Evolutionary conservation across 2,329 filamentous ascomycete species (phyloP).

Genomic region (Arthroderma sp.): DNA sequence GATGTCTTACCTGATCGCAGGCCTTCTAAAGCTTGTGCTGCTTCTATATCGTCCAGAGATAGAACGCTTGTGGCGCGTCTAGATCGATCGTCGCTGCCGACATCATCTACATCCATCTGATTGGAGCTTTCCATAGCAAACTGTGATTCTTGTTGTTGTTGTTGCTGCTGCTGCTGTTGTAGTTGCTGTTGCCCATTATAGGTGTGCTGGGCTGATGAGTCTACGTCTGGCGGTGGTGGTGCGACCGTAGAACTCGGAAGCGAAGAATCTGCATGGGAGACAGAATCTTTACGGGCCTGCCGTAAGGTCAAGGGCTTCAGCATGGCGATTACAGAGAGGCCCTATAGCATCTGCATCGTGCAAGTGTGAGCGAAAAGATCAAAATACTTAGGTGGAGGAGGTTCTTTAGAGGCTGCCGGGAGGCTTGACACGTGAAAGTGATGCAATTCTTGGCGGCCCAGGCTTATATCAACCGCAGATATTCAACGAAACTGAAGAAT

Average conservation of each 20-base stretch:
- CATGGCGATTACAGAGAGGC: too few species aligned
- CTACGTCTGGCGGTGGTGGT: not conserved
- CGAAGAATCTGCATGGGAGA: too few species aligned
- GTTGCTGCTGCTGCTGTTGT: not conserved
- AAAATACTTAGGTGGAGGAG: too few species aligned
- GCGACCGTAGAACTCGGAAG: not conserved
- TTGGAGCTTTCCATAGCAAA: constrained; percentile 6
- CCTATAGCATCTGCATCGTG: too few species aligned
- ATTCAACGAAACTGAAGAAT: too few species aligned
- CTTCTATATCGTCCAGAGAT: constrained; percentile 40
- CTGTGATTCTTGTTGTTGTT: not conserved
- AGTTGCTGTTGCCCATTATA: not conserved
- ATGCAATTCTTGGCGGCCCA: too few species aligned
- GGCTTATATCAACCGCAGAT: too few species aligned
- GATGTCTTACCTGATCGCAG: constrained; percentile 52
- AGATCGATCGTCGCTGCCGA: constrained; percentile 25
- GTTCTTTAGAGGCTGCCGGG: too few species aligned
- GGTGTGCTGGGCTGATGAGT: not conserved
- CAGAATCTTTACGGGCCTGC: too few species aligned
- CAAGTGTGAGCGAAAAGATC: too few species aligned
- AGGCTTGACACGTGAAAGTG: too few species aligned
- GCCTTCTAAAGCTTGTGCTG: constrained; percentile 63
- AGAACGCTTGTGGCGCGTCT: constrained; percentile 33
- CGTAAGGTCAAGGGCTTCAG: too few species aligned
- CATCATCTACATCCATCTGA: constrained; percentile 29